Evolutionary conservation across 257 asterid genomes (phyloP).

Genomic region (Anisodus acutangulus): DNA sequence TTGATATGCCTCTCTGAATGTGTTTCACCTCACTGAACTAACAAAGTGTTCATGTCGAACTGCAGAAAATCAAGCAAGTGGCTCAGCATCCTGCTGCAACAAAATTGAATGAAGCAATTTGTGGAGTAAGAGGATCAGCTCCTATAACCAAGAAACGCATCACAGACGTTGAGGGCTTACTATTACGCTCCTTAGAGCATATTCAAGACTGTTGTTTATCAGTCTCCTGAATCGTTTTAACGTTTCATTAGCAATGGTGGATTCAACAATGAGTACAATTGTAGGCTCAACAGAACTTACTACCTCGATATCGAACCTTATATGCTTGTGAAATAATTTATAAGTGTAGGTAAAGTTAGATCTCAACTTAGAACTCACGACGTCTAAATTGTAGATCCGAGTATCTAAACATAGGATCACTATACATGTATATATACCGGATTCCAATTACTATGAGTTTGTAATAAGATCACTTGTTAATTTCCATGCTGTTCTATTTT

Average conservation of each 20-base stretch:
- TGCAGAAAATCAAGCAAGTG: conserved; percentile 60
- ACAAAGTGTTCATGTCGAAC: not conserved
- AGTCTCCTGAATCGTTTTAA: conserved; percentile 3
- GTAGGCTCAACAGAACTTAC: not conserved
- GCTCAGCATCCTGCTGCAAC: conserved; percentile 45
- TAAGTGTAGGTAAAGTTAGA: conserved; percentile 9
- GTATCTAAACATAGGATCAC: not conserved
- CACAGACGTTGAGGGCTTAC: conserved; percentile 57
- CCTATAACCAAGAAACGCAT: conserved; percentile 54
- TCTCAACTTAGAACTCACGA: conserved; percentile 25
- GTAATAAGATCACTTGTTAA: conserved; percentile 7
- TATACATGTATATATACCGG: not conserved
- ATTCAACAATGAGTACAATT: not conserved
- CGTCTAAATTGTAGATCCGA: not conserved
- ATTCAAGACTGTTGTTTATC: conserved; percentile 23
- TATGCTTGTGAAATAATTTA: not conserved
- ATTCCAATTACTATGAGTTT: conserved; percentile 21
- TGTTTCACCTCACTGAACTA: not conserved
- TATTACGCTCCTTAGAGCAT: conserved; percentile 42
- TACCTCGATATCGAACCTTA: not conserved
- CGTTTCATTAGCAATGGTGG: not conserved
- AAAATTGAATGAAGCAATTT: conserved; percentile 52
- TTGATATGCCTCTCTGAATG: not conserved
- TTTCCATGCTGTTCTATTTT: not conserved
- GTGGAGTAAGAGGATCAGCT: conserved; percentile 46